A percentile compares a stretch with the other conserved stretches of the same genome.
phyloP scores from a whole-genome alignment of 306 rosid genomes.

The Lathyrus aphaca region DNA sequence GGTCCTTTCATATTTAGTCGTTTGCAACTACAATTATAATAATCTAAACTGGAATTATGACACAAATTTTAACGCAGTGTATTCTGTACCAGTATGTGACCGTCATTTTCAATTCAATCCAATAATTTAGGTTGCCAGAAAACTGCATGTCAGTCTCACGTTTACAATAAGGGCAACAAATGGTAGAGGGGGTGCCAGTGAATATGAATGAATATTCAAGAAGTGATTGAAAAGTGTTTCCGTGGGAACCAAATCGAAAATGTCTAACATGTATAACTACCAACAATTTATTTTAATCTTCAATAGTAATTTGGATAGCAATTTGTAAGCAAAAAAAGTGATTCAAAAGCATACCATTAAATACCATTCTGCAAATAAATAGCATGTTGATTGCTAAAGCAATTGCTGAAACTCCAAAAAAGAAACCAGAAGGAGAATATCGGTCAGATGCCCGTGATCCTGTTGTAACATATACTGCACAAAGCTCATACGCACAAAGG shows the following conservation, averaged over 20 bases:
- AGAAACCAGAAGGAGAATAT: conserved; percentile 99
- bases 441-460: conserved; percentile 95
- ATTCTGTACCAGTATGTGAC: not conserved
- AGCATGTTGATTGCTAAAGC: conserved; percentile 99
- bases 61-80: not conserved
- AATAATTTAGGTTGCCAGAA: not conserved
- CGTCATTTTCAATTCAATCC: conserved; percentile 12
- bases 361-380: conserved; percentile 96
- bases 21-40: not conserved
- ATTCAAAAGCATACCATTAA: conserved; percentile 70
- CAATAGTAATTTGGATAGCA: conserved; percentile 24
- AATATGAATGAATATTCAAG: not conserved
- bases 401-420: conserved; percentile 99
- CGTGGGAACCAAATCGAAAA: conserved; percentile 2
- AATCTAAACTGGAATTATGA: not conserved
- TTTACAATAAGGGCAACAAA: conserved; percentile 13
- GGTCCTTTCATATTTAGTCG: not conserved
- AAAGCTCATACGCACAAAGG: conserved; percentile 94
- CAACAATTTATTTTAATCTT: not conserved
- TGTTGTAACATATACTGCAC: conserved; percentile 98
- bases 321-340: conserved; percentile 17
- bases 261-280: not conserved
- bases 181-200: not conserved
- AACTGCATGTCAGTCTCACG: not conserved
- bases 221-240: not conserved